A percentile compares a stretch with the other conserved stretches of the same genome.
These are phyloP conservation scores for Tephrocybe sp. DNA, from an alignment of 768 basidiomycete genomes.

Conservation along the genomic window DNA sequence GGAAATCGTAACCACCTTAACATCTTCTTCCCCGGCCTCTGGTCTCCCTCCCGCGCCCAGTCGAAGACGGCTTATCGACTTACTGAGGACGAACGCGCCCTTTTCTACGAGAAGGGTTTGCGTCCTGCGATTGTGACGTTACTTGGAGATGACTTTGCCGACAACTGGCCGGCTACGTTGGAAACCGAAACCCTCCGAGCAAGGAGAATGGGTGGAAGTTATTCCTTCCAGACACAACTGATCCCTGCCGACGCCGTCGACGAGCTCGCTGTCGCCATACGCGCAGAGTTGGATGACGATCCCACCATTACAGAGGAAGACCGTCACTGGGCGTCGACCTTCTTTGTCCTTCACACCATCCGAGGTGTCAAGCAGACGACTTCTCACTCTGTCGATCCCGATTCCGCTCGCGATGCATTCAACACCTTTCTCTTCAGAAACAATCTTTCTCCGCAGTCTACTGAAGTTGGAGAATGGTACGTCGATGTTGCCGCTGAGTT, in stretches of 20 bases:
- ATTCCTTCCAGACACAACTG: conserved; percentile 19
- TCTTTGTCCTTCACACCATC: conserved; percentile 28
- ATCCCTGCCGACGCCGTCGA: conserved; percentile 8
- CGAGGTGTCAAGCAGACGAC: conserved; percentile 25
- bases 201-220: conserved; percentile 11
- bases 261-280: conserved; percentile 15
- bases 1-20: conserved; percentile 16
- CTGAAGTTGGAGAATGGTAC: conserved; percentile 14
- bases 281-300: conserved; percentile 5
- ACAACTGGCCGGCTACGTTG: conserved; percentile 26
- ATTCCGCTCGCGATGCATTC: background rate
- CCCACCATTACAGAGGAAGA: background rate
- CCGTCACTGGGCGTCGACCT: conserved; percentile 15
- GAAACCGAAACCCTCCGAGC: conserved; percentile 21
- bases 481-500: conserved; percentile 23
- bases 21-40: conserved; percentile 26
- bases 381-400: conserved; percentile 8
- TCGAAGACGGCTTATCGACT: background rate
- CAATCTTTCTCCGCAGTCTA: background rate
- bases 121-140: conserved; percentile 21
- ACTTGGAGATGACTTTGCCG: conserved; percentile 3
- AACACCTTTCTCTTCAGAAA: background rate
- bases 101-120: conserved; percentile 25
- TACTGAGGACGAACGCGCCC: conserved; percentile 9
- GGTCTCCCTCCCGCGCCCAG: background rate